Evolutionary conservation across 805 yeast species (phyloP).

Genomic region (Nakazawaea peltata): DNA sequence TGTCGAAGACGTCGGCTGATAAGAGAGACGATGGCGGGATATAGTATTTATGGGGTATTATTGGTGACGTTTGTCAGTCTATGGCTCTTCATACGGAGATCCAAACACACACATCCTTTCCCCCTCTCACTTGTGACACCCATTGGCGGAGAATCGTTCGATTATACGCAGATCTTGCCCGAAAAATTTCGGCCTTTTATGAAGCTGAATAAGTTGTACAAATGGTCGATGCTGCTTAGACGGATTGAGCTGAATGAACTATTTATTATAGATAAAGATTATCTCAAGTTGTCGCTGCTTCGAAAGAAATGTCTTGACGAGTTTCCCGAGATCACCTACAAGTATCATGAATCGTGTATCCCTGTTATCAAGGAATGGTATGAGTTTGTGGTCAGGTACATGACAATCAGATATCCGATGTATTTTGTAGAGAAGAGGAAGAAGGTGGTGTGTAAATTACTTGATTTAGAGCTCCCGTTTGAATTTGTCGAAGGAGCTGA

Average conservation of each 20-base stretch:
- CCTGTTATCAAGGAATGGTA: constrained; percentile 43
- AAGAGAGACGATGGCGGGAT: too few species aligned
- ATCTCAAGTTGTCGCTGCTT: constrained; percentile 33
- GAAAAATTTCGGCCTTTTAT: constrained; percentile 34
- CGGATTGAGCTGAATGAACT: constrained; percentile 42
- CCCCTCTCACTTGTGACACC: too few species aligned
- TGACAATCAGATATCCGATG: constrained; percentile 44
- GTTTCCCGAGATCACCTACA: constrained; percentile 24
- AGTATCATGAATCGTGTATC: constrained; percentile 22
- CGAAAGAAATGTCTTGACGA: constrained; percentile 26
- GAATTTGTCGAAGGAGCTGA: too few species aligned
- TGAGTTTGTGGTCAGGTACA: constrained; percentile 28
- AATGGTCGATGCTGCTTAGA: constrained; percentile 56
- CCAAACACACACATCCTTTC: too few species aligned
- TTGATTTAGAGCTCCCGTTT: constrained; percentile 11
- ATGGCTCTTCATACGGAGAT: too few species aligned
- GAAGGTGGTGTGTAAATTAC: constrained; percentile 1
- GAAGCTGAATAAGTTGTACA: constrained; percentile 37
- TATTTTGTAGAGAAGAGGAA: constrained; percentile 28
- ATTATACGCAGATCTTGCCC: too few species aligned
- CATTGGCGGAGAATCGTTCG: too few species aligned
- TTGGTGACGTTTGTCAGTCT: too few species aligned
- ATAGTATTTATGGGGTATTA: too few species aligned
- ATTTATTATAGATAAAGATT: constrained; percentile 56
- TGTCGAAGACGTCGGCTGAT: too few species aligned